phyloP scores from a whole-genome alignment of 805 yeast species.

The Schwanniomyces occidentalis region DNA sequence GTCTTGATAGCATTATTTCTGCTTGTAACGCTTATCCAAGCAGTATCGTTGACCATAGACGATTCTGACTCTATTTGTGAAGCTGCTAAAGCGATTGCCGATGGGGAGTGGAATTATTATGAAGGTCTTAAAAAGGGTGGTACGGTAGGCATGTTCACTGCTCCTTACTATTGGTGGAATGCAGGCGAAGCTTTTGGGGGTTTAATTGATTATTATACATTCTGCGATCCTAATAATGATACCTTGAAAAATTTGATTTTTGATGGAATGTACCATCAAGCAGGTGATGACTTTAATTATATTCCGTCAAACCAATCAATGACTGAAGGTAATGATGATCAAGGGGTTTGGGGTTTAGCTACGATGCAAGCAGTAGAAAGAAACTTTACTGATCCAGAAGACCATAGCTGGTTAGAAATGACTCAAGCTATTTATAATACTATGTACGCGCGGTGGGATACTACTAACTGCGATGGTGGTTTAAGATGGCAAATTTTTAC shows the following conservation, averaged over 20 bases:
- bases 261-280: slow-evolving; percentile 45
- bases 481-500: slow-evolving; percentile 94
- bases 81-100: slow-evolving; percentile 34
- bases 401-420: slow-evolving; percentile 77
- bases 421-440: slow-evolving; percentile 91
- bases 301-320: slow-evolving; percentile 48
- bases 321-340: slow-evolving; percentile 53
- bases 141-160: slow-evolving; percentile 44
- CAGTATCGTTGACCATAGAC: slow-evolving; percentile 31
- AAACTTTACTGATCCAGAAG: slow-evolving; percentile 41
- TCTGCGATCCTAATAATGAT: slow-evolving; percentile 35
- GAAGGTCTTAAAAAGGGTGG: slow-evolving; percentile 44
- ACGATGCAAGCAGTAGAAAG: slow-evolving; percentile 48
- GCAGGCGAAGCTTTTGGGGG: slow-evolving; percentile 55
- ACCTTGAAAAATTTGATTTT: slow-evolving; percentile 29
- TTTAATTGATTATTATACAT: slow-evolving; percentile 38
- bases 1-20: too few species aligned
- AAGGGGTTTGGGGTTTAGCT: slow-evolving; percentile 53
- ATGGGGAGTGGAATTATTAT: slow-evolving; percentile 48
- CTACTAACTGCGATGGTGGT: slow-evolving; percentile 75
- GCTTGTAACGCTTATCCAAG: too few species aligned
- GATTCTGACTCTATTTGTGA: slow-evolving; percentile 40
- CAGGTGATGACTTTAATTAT: slow-evolving; percentile 41
- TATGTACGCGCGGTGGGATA: slow-evolving; percentile 89
- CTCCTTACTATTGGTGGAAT: slow-evolving; percentile 55